Evolutionary conservation across 2,329 filamentous ascomycete species (phyloP).

Genomic region (Colletotrichum agaves): DNA sequence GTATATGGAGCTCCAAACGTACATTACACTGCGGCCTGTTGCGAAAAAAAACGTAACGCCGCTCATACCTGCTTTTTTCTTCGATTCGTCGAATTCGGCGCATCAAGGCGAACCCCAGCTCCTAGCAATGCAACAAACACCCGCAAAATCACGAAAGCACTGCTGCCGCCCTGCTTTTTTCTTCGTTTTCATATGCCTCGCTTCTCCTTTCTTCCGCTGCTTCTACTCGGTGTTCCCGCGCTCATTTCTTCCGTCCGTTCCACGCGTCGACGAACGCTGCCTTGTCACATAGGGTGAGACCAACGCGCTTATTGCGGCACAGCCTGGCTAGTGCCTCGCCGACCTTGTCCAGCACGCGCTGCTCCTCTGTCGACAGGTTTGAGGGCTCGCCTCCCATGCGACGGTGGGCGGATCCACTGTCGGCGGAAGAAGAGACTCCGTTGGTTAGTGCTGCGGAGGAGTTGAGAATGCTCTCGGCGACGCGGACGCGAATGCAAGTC

Average conservation of each 20-base stretch:
- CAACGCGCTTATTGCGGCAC: slow-evolving; percentile 88
- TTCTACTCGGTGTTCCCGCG: no score
- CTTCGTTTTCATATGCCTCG: not conserved
- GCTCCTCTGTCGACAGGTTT: slow-evolving; percentile 66
- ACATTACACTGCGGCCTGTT: not conserved
- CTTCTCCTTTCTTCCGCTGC: not conserved
- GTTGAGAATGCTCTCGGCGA: slow-evolving; percentile 79
- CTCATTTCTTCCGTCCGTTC: slow-evolving; percentile 50
- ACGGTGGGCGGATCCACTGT: slow-evolving; percentile 44
- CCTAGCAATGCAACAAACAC: slow-evolving; percentile 42
- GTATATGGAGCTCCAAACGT: slow-evolving; percentile 22
- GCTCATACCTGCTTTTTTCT: not conserved
- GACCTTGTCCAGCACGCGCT: slow-evolving; percentile 78
- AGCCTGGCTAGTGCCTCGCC: slow-evolving; percentile 88
- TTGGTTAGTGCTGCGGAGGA: slow-evolving; percentile 52
- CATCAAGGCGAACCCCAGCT: slow-evolving; percentile 28
- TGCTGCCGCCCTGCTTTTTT: slow-evolving; percentile 17
- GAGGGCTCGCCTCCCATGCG: slow-evolving; percentile 43
- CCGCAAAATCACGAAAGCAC: not conserved
- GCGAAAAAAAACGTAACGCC: not conserved
- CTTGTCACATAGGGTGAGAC: slow-evolving; percentile 86
- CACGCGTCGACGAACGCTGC: slow-evolving; percentile 80
- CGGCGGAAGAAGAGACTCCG: slow-evolving; percentile 44
- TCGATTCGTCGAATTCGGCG: not conserved
- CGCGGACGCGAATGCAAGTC: slow-evolving; percentile 89